phyloP scores from a whole-genome alignment of 139 green algal species.

The Chlamydomonas sphaeroides region DNA sequence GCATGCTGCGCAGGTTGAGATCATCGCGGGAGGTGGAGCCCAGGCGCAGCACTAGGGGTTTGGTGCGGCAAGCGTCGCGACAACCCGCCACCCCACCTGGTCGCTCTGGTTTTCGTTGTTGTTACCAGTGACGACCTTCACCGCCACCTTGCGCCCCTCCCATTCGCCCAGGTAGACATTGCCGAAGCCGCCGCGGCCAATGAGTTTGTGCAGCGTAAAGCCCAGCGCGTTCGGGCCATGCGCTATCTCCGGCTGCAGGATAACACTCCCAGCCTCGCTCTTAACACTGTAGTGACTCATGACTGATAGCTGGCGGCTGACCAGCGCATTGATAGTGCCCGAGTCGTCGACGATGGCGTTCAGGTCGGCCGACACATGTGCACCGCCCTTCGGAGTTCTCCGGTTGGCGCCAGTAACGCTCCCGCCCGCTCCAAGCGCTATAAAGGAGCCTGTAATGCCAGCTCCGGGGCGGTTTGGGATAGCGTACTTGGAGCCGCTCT shows the following conservation, averaged over 20 bases:
- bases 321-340: constrained; percentile 53
- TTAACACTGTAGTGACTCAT: constrained; percentile 55
- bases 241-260: constrained; percentile 37
- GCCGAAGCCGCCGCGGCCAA: constrained; percentile 55
- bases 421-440: constrained; percentile 22
- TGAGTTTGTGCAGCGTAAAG: constrained; percentile 45
- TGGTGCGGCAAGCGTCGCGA: too few relatives aligned
- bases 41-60: too few relatives aligned
- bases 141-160: constrained; percentile 48
- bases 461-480: constrained; percentile 8
- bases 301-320: constrained; percentile 49
- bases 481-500: constrained; percentile 11
- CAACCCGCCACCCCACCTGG: constrained; percentile 7
- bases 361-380: constrained; percentile 52
- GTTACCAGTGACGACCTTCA: constrained; percentile 52
- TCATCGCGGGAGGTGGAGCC: too few relatives aligned
- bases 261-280: constrained; percentile 27
- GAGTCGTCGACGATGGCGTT: constrained; percentile 59
- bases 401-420: neutral
- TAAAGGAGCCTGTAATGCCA: constrained; percentile 8
- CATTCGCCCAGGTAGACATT: constrained; percentile 56
- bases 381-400: neutral
- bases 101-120: constrained; percentile 15
- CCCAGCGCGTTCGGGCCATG: constrained; percentile 29
- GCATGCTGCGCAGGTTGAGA: too few relatives aligned